Conservation (phyloP, 2,329 filamentous ascomycete species). For the Fonsecaea monophora region DNA sequence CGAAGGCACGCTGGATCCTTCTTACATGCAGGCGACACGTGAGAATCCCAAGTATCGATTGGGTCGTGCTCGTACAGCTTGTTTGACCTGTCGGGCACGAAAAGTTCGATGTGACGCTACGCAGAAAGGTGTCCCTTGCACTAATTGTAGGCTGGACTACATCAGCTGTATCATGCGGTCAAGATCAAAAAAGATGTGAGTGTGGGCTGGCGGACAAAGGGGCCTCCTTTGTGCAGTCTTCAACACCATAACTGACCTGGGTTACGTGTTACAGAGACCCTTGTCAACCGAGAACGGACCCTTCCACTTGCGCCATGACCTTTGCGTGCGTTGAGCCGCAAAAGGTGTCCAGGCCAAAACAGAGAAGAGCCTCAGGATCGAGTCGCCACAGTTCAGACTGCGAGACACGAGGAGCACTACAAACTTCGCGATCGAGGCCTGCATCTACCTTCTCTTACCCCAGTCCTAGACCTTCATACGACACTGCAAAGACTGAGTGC, state of each 20-base stretch:
- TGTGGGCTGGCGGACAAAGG: neutral
- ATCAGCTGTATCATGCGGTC: neutral
- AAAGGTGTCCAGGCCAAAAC: neutral
- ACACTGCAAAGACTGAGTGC: neutral
- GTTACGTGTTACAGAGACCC: neutral
- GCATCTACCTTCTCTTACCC: neutral
- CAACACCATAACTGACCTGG: neutral
- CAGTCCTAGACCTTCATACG: neutral
- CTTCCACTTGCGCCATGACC: neutral
- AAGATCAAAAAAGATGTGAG: neutral
- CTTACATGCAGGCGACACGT: neutral
- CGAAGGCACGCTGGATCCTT: neutral
- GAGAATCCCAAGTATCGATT: neutral
- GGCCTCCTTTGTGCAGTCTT: neutral
- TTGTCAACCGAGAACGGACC: neutral
- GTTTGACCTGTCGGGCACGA: neutral
- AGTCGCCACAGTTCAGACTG: neutral
- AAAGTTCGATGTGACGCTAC: neutral
- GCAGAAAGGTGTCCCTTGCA: slow-evolving; percentile 5
- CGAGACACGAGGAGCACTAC: neutral
- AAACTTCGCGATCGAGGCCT: neutral
- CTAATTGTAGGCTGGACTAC: slow-evolving; percentile 6
- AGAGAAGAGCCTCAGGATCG: neutral
- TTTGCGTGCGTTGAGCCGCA: neutral
- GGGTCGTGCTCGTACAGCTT: neutral